These are phyloP conservation scores for Candida sphagnicola DNA, from an alignment of 805 yeast species.

Conservation along the genomic window DNA sequence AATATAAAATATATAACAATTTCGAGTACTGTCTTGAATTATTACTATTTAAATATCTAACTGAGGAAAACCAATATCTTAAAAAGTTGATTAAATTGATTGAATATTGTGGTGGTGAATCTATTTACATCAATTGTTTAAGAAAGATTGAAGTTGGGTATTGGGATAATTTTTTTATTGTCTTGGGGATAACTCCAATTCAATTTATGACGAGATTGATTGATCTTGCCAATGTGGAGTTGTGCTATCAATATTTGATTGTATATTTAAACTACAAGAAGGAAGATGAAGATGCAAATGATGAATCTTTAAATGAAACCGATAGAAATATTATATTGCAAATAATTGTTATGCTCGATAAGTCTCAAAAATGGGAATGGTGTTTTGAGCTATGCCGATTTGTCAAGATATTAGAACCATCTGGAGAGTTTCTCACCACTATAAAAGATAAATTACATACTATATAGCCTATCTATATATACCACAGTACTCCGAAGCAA, in stretches of 20 bases:
- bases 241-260: conserved; percentile 50
- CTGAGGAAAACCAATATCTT: conserved; percentile 18
- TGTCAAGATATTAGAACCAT: conserved; percentile 46
- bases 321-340: conserved; percentile 41
- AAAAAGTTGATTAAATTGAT: conserved; percentile 17
- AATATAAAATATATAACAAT: conserved; percentile 38
- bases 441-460: conserved; percentile 7
- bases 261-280: conserved; percentile 49
- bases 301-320: conserved; percentile 16
- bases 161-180: conserved; percentile 48
- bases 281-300: conserved; percentile 25
- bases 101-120: conserved; percentile 16
- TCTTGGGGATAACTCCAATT: conserved; percentile 41
- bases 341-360: conserved; percentile 40
- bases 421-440: conserved; percentile 26
- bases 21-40: conserved; percentile 49
- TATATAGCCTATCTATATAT: not conserved
- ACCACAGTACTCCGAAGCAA: too few relatives aligned
- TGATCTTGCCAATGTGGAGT: conserved; percentile 37
- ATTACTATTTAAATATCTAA: conserved; percentile 40
- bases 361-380: conserved; percentile 45
- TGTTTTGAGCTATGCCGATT: conserved; percentile 53
- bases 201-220: conserved; percentile 41
- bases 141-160: conserved; percentile 55
- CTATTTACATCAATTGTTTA: conserved; percentile 50